Evolutionary conservation across 192 early-diverging fungal species (phyloP), one percentile per base, ranked within the genome.

Genomic region (Rhizoclosmatium globosum): DNA sequence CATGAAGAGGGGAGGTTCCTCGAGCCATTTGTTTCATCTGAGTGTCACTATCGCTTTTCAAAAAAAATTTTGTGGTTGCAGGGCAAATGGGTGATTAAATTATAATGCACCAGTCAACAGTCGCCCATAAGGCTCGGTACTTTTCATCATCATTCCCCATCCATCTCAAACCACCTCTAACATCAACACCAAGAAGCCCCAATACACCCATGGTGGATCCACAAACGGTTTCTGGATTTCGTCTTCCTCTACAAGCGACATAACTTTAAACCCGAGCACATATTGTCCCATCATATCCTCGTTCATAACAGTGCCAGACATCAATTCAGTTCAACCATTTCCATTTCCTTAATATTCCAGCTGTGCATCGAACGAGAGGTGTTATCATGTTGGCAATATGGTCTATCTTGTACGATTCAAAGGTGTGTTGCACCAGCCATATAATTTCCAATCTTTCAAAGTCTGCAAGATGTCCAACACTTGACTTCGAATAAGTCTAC

Each of bases 391-490:
- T 53, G 6, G 9, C 50, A 53, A 7, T 17, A 53, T 7, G 15
- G 15, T 15, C 48, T 9, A 4, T 50, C 15, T 50, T 15, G 15
- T 15, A 9, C 6, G 6, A 62, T 9, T 19, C 60, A 62, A 39
- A 62, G 11, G 7, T 19, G 6, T 7, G 7, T 6, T 21, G 23
- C 60, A 7, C 21, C 21, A 62, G 21, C 6, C 60, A 62, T 7
- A 7, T 7, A 11, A 48, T 61, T 47, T 76, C 74, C 43, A 76
- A 67, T 67, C 74, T 23, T 67, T 43, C 44, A 76, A 67, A 21
- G 62, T 42, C 15, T 42, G 23, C 44, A 64, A 67, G 46, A 67
- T 42, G 64, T 76, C 74, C 64, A 67, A 41, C 39, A 76, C 64
- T 23, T 67, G 64, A 47, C 47, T 59, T 13, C 74, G 74, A 38